These are phyloP conservation scores for Podaxis carcinomalis DNA, from an alignment of 768 basidiomycete genomes.

Conservation along the genomic window DNA sequence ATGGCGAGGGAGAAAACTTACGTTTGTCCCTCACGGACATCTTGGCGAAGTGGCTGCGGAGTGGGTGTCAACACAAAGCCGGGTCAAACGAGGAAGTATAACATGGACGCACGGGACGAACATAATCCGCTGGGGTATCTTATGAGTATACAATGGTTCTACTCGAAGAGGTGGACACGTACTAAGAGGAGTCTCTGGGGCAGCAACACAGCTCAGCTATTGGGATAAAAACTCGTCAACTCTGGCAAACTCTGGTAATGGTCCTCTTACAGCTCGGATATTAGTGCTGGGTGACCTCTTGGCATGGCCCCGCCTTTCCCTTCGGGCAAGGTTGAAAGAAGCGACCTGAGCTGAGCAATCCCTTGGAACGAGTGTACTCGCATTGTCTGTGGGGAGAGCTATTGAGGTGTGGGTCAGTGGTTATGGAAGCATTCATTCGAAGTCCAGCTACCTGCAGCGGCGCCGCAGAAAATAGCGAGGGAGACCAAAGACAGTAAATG, in stretches of 20 bases:
- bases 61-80: background rate
- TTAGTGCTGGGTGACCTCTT: background rate
- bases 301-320: constrained; percentile 5
- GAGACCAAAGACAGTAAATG: background rate
- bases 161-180: background rate
- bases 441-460: background rate
- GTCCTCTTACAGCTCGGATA: background rate
- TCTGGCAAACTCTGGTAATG: too few species aligned
- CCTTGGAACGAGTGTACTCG: background rate
- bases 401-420: background rate
- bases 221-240: background rate
- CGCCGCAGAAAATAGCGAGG: background rate
- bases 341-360: constrained; percentile 8
- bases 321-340: constrained; percentile 6
- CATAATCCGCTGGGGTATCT: background rate
- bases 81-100: background rate
- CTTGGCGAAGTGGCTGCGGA: constrained; percentile 2
- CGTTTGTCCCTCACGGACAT: constrained; percentile 5
- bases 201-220: constrained; percentile 9
- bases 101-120: background rate
- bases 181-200: constrained; percentile 7
- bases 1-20: background rate
- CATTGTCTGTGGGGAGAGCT: background rate
- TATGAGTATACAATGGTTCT: background rate
- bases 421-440: background rate